These are phyloP conservation scores for Cerrena zonata DNA, from an alignment of 1,284 basidiomycete genomes.

Conservation along the genomic window DNA sequence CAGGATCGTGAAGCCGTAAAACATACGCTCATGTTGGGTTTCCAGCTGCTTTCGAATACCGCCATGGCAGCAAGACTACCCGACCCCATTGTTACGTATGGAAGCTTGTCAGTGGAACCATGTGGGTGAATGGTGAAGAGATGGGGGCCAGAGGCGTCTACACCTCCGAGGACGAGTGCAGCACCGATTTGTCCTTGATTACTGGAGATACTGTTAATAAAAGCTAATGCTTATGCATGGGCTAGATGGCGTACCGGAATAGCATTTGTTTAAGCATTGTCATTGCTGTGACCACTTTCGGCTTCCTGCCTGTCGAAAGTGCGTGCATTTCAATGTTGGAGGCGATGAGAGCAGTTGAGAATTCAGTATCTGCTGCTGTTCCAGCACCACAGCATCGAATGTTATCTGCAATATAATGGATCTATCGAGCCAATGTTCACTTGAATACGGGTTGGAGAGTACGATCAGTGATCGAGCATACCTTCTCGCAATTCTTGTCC, in stretches of 20 bases:
- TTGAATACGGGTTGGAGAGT: background rate
- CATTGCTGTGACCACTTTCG: slow-evolving; percentile 93
- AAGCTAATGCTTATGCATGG: background rate
- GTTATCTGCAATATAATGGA: slow-evolving; percentile 91
- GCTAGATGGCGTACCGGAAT: slow-evolving; percentile 50
- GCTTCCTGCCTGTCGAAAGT: slow-evolving; percentile 79
- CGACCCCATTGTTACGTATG: slow-evolving; percentile 98
- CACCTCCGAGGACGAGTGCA: slow-evolving; percentile 94
- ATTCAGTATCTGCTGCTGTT: slow-evolving; percentile 96
- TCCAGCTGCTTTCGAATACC: slow-evolving; percentile 89
- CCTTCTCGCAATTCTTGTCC: slow-evolving; percentile 99
- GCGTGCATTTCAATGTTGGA: slow-evolving; percentile 89
- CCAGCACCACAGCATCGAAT: slow-evolving; percentile 98
- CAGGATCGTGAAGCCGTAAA: background rate
- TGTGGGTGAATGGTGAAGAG: slow-evolving; percentile 96
- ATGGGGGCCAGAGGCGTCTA: slow-evolving; percentile 88
- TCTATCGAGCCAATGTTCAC: slow-evolving; percentile 43
- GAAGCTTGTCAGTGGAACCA: slow-evolving; percentile 96
- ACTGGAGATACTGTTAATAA: slow-evolving; percentile 34
- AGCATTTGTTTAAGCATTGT: slow-evolving; percentile 93
- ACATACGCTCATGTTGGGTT: slow-evolving; percentile 73
- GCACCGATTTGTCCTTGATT: slow-evolving; percentile 94
- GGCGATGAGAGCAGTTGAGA: slow-evolving; percentile 87
- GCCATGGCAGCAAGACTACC: slow-evolving; percentile 97
- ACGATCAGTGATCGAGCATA: slow-evolving; percentile 27